Evolutionary conservation across 768 basidiomycete species (phyloP), one percentile per base, ranked within the genome.

Genomic region (Tricholoma bakamatsutake): DNA sequence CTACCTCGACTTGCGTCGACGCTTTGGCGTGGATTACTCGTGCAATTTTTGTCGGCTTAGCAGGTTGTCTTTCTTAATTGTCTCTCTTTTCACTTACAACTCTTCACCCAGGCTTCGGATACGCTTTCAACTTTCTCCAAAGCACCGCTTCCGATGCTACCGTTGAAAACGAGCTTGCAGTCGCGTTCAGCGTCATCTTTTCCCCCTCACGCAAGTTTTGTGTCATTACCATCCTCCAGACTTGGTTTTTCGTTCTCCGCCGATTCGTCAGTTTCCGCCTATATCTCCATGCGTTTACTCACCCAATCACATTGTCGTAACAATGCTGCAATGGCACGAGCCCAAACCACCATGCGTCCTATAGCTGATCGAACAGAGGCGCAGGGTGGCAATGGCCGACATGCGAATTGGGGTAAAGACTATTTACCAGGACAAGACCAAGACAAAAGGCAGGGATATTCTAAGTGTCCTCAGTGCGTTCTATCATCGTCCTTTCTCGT

Each of bases 41-140:
- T 27, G 77, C 83, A 4, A 85, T 84, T 2, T 70, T 88, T 52
- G 86, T 90, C 48, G 85, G 85, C 8, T 69, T 82, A 43, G 82
- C 89, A 5, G 84, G 84, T 76, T 60, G 5, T 33, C 39, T 8
- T 21, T 53, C 33, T 17, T 35, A 3, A 15, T 53, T 7, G 2
- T 35, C 12, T 33, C 27, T 43, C 7, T 5, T 28, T 11, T n/a
- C n/a, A 30, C 9, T 50, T 27, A 56, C 54, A 12, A 24, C 49
- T 52, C 53, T 30, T 30, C 30, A 4, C 47, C 12, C 54, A 82
- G 79, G 82, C 2, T 88, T 86, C 62, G 80, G 79, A 35, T 87
- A 87, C 66, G 62, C 70, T 21, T 84, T 87, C 69, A 69, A 80
- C 52, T 72, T 84, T 8, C 76, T 87, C n/a, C 6, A 15, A 28